Evolutionary conservation across 2,329 filamentous ascomycete species (phyloP), one percentile per base, ranked within the genome.

Genomic region (Colletotrichum paranaense): DNA sequence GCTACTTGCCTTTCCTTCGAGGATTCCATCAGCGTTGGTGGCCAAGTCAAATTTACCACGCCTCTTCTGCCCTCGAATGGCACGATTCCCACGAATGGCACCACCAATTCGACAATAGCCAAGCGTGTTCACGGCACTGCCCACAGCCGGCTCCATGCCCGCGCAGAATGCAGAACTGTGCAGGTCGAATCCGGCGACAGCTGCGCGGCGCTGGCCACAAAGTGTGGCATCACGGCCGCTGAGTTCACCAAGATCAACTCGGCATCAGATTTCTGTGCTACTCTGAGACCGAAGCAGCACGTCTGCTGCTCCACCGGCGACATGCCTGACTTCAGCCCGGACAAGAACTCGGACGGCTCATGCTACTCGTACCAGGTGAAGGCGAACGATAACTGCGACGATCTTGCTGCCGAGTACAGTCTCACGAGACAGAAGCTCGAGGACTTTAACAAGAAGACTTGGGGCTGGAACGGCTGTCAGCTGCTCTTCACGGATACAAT

Each of bases 251-350:
- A 76, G 60, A 78, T 66, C 80, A 82, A 72, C 69, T 76, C 5
- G 67, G 28, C 3, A 28, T 83, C 1, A 3, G 16, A 42, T 19
- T 42, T 42, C 16, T 86, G 83, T 66, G 75, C 78, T 3, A 79
- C 73, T 0, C 78, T 88, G 1, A 67, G 67, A 6, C 76, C 78
- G 0, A 79, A 78, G 26, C 78, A 84, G 74, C 78, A 75, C 55
- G 80, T 84, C 0, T 86, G 84, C 76, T 85, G 83, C 69, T 79
- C 78, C 9, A 42, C 76, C 1, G 84, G 84, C 2, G 77, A 75
- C 0, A 76, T 84, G 0, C 83, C 83, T 0, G 79, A 82, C 62
- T 67, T 79, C 32, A 75, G 67, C 1, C 84, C 84, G 0, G 76
- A 82, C 75, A 80, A 81, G 1, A 74, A 77, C 38, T 62, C 75